These are phyloP conservation scores for Trichoderma semiorbis DNA, from an alignment of 2,329 filamentous ascomycete species.

Conservation along the genomic window DNA sequence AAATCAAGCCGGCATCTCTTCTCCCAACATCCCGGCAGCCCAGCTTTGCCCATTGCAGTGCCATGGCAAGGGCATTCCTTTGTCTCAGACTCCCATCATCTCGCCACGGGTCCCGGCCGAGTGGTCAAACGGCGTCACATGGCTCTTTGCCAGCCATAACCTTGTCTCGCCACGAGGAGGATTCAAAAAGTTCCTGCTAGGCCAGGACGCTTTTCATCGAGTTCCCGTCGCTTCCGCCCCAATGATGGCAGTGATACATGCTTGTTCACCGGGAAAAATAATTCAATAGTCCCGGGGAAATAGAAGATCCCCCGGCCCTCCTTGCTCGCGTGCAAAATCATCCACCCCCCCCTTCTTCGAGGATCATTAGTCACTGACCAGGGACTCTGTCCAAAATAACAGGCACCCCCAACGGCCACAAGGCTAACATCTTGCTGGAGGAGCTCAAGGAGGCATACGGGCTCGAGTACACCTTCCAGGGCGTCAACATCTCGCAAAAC, in stretches of 20 bases:
- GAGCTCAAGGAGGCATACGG: slow-evolving; percentile 65
- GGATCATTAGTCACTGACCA: slow-evolving; percentile 7
- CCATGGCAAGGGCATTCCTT: background rate
- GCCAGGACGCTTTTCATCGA: background rate
- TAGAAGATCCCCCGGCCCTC: background rate
- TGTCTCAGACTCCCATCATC: background rate
- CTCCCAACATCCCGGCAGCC: background rate
- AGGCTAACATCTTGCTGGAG: slow-evolving; percentile 60
- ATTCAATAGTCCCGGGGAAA: background rate
- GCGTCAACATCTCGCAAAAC: slow-evolving; percentile 58
- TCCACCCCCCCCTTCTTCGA: background rate
- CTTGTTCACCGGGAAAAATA: background rate
- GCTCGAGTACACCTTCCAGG: slow-evolving; percentile 55
- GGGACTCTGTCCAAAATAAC: background rate
- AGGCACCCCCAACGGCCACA: slow-evolving; percentile 53
- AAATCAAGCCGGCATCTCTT: background rate
- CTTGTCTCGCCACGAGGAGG: background rate
- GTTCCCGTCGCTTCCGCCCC: background rate
- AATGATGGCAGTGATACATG: background rate
- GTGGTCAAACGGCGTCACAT: slow-evolving; percentile 9
- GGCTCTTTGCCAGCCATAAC: background rate
- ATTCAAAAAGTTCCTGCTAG: background rate
- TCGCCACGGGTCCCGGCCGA: background rate
- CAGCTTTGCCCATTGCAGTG: background rate
- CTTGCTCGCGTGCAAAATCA: background rate